Percentiles rank a stretch among this genome's conserved stretches.
phyloP scores from a whole-genome alignment of 2,329 filamentous ascomycete genomes.

The Penicillium rolfsii region DNA sequence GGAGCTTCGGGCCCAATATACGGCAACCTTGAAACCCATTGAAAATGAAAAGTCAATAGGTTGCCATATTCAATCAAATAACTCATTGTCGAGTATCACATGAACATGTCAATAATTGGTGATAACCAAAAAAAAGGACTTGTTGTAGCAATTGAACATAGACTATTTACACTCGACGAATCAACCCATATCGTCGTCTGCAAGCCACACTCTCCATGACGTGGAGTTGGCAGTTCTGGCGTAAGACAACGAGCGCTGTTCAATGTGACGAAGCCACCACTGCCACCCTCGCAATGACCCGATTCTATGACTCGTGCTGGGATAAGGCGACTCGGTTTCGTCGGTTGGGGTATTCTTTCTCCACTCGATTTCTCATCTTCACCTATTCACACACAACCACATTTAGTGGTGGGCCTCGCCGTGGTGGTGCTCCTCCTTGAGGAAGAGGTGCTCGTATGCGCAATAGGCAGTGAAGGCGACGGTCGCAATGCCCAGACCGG shows the following conservation, averaged over 20 bases:
- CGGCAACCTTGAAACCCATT: constrained; percentile 1
- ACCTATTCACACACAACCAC: constrained; percentile 11
- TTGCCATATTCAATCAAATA: not conserved
- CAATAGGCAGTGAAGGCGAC: constrained; percentile 91
- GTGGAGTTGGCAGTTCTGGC: constrained; percentile 13
- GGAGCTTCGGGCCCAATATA: not conserved
- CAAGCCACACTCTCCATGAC: constrained; percentile 15
- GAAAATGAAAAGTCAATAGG: not conserved
- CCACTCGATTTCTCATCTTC: constrained; percentile 22
- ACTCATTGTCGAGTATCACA: not conserved
- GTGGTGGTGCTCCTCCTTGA: constrained; percentile 68
- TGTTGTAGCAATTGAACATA: constrained; percentile 34
- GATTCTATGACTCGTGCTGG: constrained; percentile 18
- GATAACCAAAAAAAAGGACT: constrained; percentile 25
- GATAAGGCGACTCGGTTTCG: constrained; percentile 19
- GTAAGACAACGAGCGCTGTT: constrained; percentile 22
- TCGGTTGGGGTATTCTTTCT: constrained; percentile 31
- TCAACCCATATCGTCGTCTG: constrained; percentile 38
- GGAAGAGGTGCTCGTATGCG: constrained; percentile 83
- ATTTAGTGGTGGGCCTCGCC: constrained; percentile 62
- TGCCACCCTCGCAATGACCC: constrained; percentile 14
- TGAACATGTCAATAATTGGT: not conserved
- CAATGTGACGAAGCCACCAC: constrained; percentile 11
- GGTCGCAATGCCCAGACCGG: constrained; percentile 87
- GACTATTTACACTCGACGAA: constrained; percentile 43